Percentiles rank a stretch among this genome's conserved stretches.
phyloP scores from a whole-genome alignment of 2,329 filamentous ascomycete species.

The Aspergillus brasiliensis region DNA sequence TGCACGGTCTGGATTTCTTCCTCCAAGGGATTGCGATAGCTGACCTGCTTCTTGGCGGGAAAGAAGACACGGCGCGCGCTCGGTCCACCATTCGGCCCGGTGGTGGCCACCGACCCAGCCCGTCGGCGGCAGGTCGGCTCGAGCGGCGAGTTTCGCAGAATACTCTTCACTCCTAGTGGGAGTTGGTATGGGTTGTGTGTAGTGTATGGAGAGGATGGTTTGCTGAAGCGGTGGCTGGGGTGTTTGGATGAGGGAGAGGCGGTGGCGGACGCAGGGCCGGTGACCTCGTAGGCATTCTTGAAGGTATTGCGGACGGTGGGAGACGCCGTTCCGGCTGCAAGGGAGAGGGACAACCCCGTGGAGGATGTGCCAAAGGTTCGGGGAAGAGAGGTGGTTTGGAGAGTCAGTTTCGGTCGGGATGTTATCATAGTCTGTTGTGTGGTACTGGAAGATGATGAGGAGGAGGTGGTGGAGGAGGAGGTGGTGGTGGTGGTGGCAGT shows the following conservation, averaged over 20 bases:
- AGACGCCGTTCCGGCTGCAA: conserved; percentile 55
- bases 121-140: conserved; percentile 39
- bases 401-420: conserved; percentile 59
- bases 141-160: conserved; percentile 51
- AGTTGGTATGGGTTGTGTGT: conserved; percentile 41
- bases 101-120: conserved; percentile 42
- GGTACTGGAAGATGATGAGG: no score
- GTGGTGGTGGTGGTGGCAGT: conserved; percentile 12
- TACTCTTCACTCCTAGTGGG: conserved; percentile 48
- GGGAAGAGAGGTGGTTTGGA: conserved; percentile 57
- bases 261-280: conserved; percentile 42
- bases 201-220: conserved; percentile 35
- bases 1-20: conserved; percentile 61
- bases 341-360: conserved; percentile 55
- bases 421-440: no score
- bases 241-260: conserved; percentile 37
- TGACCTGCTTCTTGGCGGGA: conserved; percentile 59
- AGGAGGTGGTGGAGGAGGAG: conserved; percentile 24
- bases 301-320: conserved; percentile 65
- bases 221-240: conserved; percentile 29
- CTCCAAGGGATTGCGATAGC: conserved; percentile 57
- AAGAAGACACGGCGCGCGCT: conserved; percentile 47
- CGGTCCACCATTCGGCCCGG: conserved; percentile 36
- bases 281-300: conserved; percentile 58
- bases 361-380: conserved; percentile 57